Evolutionary conservation across 371 early-diverging fungal species (phyloP), one percentile per base, ranked within the genome.

Genomic region (Mortierella sp.): DNA sequence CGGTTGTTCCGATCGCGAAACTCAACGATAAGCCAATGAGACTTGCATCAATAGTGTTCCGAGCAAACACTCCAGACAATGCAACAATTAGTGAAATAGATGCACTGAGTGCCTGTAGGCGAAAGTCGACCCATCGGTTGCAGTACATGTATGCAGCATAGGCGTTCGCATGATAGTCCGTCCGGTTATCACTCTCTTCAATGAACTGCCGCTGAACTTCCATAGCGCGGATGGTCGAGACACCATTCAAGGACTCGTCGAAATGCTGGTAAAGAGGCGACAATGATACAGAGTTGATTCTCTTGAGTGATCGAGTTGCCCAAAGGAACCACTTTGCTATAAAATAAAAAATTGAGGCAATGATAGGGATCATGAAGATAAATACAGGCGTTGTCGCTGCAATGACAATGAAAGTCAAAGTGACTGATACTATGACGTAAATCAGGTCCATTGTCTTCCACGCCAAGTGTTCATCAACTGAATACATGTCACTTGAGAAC

Each of bases 41-140:
- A 11, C 93, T 94, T 12, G 95, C 88, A 64, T 89, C 89, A 14
- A 94, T 55, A 75, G 87, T 88, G 28, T 83, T 60, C 12, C 87
- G 77, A 8, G 73, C 83, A 59, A 84, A 68, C 26, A 89, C 84
- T 32, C 90, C 90, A 47, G 92, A 83, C 5, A 87, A 70, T 1
- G 93, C 88, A 24, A 91, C 89, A 26, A 87, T 85, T 28, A 93
- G 85, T 64, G 90, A 87, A 59, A 93, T 91, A 39, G 83, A 77
- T n/a, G 87, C 87, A 20, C 89, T 87, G 52, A 90, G 66, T 32
- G 92, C 88, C 85, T 99, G 97, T 14, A 98, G 90, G 26, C 98
- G 93, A 12, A 97, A 88, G 28, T 96, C 96, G 39, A 97, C 84
- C 96, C 98, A 98, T 52, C 97, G 94, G 69, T 97, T 96, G 60